phyloP scores from a whole-genome alignment of 2,329 filamentous ascomycete species.

The Pseudogymnoascus sp. region DNA sequence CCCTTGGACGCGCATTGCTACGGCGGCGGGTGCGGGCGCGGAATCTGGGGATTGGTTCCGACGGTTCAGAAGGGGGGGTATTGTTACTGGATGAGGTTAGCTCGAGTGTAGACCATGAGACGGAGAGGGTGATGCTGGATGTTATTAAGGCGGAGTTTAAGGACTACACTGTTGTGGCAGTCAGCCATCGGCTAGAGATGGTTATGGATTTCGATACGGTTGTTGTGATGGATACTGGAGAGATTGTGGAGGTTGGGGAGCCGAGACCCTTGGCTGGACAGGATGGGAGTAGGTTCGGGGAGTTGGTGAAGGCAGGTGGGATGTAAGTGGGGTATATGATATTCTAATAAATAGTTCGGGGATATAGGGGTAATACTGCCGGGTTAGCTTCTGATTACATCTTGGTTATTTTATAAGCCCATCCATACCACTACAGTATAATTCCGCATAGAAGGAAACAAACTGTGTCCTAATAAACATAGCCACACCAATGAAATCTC shows the following conservation, averaged over 20 bases:
- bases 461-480: not conserved
- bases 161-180: constrained; percentile 24
- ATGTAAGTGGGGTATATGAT: not conserved
- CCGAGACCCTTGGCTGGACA: constrained; percentile 8
- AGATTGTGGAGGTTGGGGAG: constrained; percentile 15
- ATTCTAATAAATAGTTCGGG: not conserved
- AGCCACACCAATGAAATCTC: not conserved
- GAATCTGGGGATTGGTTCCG: constrained; percentile 17
- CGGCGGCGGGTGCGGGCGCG: constrained; percentile 22
- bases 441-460: not conserved
- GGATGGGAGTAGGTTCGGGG: constrained; percentile 12
- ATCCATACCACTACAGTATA: not conserved
- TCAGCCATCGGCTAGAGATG: constrained; percentile 26
- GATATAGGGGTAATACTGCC: not conserved
- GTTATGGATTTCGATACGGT: constrained; percentile 27
- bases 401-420: not conserved
- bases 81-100: constrained; percentile 29
- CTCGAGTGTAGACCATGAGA: constrained; percentile 20
- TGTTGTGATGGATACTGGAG: constrained; percentile 23
- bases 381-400: not conserved
- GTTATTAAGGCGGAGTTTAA: constrained; percentile 24
- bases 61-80: constrained; percentile 22
- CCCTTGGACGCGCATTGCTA: constrained; percentile 32
- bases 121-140: constrained; percentile 17
- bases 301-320: constrained; percentile 11